Conservation (phyloP, 768 basidiomycete genomes). For the Naganishia friedmannii region DNA sequence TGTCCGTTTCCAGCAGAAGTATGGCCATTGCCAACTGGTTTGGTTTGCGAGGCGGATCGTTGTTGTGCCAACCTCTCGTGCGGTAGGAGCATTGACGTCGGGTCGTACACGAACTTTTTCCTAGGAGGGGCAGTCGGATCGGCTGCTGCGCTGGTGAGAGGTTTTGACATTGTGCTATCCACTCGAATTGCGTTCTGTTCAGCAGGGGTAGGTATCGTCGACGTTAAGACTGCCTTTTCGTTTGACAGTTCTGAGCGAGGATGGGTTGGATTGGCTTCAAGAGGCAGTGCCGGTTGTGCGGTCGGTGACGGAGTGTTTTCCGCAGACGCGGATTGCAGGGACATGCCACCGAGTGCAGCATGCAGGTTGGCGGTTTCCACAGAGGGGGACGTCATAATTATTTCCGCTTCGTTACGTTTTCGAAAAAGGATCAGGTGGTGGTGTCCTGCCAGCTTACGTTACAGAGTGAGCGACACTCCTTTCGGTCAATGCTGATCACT, state of each 20-base stretch:
- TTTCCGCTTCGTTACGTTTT: background rate
- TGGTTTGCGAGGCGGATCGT: conserved; percentile 12
- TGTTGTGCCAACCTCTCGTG: conserved; percentile 25
- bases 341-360: conserved; percentile 19
- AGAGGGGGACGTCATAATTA: background rate
- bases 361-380: conserved; percentile 12
- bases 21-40: conserved; percentile 13
- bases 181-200: background rate
- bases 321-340: conserved; percentile 10
- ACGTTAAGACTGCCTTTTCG: background rate
- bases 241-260: background rate
- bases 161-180: background rate
- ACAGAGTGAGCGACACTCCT: background rate
- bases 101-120: conserved; percentile 29
- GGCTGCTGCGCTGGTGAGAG: background rate
- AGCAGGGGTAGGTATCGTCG: background rate
- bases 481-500: background rate
- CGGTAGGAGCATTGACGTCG: conserved; percentile 26
- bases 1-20: background rate
- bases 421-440: background rate
- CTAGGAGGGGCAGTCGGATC: background rate
- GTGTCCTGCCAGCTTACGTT: background rate
- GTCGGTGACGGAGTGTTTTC: conserved; percentile 7
- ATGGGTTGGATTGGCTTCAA: background rate
- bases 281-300: conserved; percentile 11